Percentiles rank a stretch among this genome's conserved stretches.
Conservation (phyloP, 768 basidiomycete species). For the Rhodotorula diobovata region DNA sequence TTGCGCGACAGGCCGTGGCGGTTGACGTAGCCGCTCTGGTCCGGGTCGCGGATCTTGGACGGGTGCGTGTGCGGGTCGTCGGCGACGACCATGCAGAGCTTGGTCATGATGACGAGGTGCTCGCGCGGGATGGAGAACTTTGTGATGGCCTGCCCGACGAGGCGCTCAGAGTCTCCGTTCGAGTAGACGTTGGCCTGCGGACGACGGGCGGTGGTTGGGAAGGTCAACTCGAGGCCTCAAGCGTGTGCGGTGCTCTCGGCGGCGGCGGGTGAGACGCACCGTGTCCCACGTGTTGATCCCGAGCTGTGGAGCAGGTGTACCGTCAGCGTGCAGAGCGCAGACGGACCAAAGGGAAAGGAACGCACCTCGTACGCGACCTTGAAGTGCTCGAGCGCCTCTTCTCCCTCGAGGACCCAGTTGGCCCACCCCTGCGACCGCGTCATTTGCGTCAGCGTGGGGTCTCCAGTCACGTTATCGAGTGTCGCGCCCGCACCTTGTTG, state of each 20-base stretch:
- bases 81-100: slow-evolving; percentile 50
- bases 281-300: slow-evolving; percentile 59
- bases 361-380: slow-evolving; percentile 57
- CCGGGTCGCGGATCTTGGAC: slow-evolving; percentile 6
- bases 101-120: slow-evolving; percentile 63
- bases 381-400: slow-evolving; percentile 57
- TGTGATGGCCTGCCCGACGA: slow-evolving; percentile 70
- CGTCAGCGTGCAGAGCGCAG: no score
- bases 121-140: slow-evolving; percentile 64
- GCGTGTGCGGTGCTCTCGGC: background rate
- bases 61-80: slow-evolving; percentile 17
- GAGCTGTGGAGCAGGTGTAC: background rate
- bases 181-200: slow-evolving; percentile 55
- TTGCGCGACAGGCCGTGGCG: slow-evolving; percentile 53
- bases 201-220: no score
- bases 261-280: background rate
- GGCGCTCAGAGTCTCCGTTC: slow-evolving; percentile 61
- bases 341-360: background rate
- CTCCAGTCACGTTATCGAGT: background rate
- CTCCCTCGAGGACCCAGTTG: slow-evolving; percentile 43
- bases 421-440: slow-evolving; percentile 26
- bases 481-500: background rate
- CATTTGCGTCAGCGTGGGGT: background rate
- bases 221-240: background rate
- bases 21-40: slow-evolving; percentile 55